Percentiles rank a stretch among this genome's conserved stretches.
Conservation (phyloP, 176 grass and related monocot species). For the Rhynchospora pubera region DNA sequence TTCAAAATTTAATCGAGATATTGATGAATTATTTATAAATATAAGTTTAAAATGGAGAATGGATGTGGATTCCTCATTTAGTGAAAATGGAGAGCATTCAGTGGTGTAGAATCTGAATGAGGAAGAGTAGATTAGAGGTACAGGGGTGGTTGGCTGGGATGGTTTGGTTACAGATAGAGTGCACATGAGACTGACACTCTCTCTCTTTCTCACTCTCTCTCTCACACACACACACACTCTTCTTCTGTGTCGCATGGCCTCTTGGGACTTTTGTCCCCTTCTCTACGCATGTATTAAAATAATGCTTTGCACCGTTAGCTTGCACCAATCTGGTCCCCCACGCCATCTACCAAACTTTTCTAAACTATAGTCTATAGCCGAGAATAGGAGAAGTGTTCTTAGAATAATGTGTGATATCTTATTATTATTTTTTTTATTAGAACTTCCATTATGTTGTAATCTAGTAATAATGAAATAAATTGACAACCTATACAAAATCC, state of each 20-base stretch:
- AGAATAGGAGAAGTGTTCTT: too few relatives aligned
- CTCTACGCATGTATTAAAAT: not conserved
- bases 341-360: not conserved
- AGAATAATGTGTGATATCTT: too few relatives aligned
- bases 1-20: not conserved
- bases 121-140: conserved; percentile 22
- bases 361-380: too few relatives aligned
- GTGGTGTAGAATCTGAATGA: conserved; percentile 1
- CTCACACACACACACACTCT: not conserved
- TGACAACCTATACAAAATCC: too few relatives aligned
- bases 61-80: not conserved
- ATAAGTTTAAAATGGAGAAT: not conserved
- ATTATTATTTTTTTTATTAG: too few relatives aligned
- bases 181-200: conserved; percentile 39
- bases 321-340: conserved; percentile 1
- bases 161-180: conserved; percentile 25
- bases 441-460: too few relatives aligned
- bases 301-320: not conserved
- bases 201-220: conserved; percentile 36
- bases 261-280: not conserved
- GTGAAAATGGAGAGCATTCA: conserved; percentile 8
- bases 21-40: not conserved
- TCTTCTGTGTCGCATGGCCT: not conserved
- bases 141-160: conserved; percentile 22
- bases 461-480: too few relatives aligned